phyloP scores from a whole-genome alignment of 1,139 yeast genomes.

The Geotrichum siamense region DNA sequence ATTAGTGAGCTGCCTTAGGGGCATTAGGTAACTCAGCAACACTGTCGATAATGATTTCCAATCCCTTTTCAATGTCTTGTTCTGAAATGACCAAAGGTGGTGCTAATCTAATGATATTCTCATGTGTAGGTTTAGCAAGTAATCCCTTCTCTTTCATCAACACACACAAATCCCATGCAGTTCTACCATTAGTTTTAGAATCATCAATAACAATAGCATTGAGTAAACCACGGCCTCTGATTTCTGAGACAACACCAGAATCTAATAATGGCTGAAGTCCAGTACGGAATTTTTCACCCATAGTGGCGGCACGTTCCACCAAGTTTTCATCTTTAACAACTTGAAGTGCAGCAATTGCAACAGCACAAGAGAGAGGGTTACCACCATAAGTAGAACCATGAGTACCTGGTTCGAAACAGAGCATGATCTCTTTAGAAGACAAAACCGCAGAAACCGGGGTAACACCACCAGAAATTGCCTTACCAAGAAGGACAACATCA shows the following conservation, averaged over 20 bases:
- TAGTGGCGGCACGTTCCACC: slow-evolving; percentile 64
- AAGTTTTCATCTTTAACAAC: slow-evolving; percentile 84
- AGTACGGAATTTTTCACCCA: slow-evolving; percentile 66
- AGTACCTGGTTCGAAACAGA: slow-evolving; percentile 86
- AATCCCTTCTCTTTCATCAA: slow-evolving; percentile 85
- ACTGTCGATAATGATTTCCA: slow-evolving; percentile 59
- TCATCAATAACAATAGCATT: slow-evolving; percentile 90
- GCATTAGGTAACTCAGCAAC: slow-evolving; percentile 55
- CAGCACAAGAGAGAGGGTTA: slow-evolving; percentile 90
- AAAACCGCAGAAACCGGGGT: slow-evolving; percentile 87
- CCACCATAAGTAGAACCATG: slow-evolving; percentile 99
- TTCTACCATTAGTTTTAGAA: slow-evolving; percentile 73
- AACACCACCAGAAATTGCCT: slow-evolving; percentile 95
- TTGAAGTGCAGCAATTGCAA: slow-evolving; percentile 88
- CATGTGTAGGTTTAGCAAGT: slow-evolving; percentile 95
- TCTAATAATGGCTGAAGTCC: slow-evolving; percentile 57
- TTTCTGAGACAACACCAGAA: slow-evolving; percentile 70
- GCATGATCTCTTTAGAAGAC: slow-evolving; percentile 83
- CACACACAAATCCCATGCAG: slow-evolving; percentile 95
- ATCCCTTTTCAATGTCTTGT: slow-evolving; percentile 78
- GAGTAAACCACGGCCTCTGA: slow-evolving; percentile 86
- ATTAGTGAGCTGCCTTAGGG: slow-evolving; percentile 22
- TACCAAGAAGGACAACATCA: slow-evolving; percentile 81
- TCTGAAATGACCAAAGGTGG: slow-evolving; percentile 91
- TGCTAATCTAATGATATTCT: slow-evolving; percentile 88